Evolutionary conservation across 805 yeast genomes (phyloP).

Genomic region (Citeromyces nyonsensis): DNA sequence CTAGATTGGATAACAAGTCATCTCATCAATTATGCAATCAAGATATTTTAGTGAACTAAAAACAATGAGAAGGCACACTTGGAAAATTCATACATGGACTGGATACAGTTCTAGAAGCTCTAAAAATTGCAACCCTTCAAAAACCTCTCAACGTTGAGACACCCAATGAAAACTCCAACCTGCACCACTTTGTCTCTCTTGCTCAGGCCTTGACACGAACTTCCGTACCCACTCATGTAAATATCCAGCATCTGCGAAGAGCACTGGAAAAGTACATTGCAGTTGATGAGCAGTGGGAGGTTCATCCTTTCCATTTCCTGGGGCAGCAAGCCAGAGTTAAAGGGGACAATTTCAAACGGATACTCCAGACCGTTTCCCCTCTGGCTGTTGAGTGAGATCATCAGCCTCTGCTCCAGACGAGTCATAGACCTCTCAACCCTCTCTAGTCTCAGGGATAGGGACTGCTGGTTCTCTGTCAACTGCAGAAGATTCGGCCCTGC

Average conservation of each 20-base stretch:
- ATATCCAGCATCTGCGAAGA: constrained; percentile 7
- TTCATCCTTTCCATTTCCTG: constrained; percentile 4
- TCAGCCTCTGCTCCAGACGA: constrained; percentile 12
- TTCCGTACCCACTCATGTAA: constrained; percentile 1
- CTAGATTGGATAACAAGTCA: no score
- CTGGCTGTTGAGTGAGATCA: constrained; percentile 9
- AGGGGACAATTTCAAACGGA: constrained; percentile 13
- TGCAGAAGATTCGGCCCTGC: constrained; percentile 1
- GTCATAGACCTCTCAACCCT: constrained; percentile 9
- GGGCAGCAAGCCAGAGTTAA: constrained; percentile 11
- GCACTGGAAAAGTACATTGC: constrained; percentile 11
- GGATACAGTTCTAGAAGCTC: no score
- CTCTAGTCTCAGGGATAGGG: constrained; percentile 1
- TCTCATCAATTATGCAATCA: no score
- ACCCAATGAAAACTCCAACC: constrained; percentile 14
- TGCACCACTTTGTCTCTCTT: constrained; percentile 10
- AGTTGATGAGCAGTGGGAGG: constrained; percentile 10
- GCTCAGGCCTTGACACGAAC: background rate
- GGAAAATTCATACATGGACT: no score
- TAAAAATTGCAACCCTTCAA: constrained; percentile 8
- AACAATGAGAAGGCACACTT: no score
- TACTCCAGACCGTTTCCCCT: constrained; percentile 14
- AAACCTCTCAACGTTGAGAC: constrained; percentile 13
- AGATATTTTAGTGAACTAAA: no score
- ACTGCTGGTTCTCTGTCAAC: constrained; percentile 3